Evolutionary conservation across 768 basidiomycete species (phyloP).

Genomic region (Dentipellis sp.): DNA sequence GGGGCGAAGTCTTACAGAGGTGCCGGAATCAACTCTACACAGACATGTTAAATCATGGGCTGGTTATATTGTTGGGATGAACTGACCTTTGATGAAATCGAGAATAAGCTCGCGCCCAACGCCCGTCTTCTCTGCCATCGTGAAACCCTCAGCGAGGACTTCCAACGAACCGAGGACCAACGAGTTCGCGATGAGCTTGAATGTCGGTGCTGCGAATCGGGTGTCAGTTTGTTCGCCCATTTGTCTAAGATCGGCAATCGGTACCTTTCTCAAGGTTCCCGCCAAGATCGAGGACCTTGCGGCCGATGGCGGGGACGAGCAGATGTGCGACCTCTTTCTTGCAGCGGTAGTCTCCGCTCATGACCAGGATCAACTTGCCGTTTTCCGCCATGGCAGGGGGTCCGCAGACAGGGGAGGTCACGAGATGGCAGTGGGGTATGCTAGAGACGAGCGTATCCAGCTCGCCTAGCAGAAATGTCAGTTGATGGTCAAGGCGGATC

Average conservation of each 20-base stretch:
- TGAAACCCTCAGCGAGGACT: slow-evolving; percentile 74
- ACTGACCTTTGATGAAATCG: slow-evolving; percentile 45
- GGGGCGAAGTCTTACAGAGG: slow-evolving; percentile 31
- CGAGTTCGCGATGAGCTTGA: slow-evolving; percentile 77
- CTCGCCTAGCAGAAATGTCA: slow-evolving; percentile 35
- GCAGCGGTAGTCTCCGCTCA: slow-evolving; percentile 74
- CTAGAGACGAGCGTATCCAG: slow-evolving; percentile 59
- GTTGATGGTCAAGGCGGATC: background rate
- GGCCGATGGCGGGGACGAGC: slow-evolving; percentile 71
- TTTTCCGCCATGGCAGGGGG: slow-evolving; percentile 57
- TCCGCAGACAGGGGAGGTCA: slow-evolving; percentile 75
- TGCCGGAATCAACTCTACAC: slow-evolving; percentile 57
- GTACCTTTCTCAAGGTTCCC: slow-evolving; percentile 77
- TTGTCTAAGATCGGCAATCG: background rate
- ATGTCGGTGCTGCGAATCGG: slow-evolving; percentile 42
- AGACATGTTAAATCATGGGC: background rate
- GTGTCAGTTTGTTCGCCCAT: background rate
- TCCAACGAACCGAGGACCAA: slow-evolving; percentile 72
- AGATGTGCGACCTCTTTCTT: slow-evolving; percentile 75
- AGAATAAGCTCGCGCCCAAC: slow-evolving; percentile 56
- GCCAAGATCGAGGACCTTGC: slow-evolving; percentile 74
- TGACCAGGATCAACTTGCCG: slow-evolving; percentile 59
- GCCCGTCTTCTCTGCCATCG: slow-evolving; percentile 77
- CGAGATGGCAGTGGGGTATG: slow-evolving; percentile 49
- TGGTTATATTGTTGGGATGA: background rate